Conservation (phyloP, 2,329 filamentous ascomycete genomes). For the Grosmannia serpens region DNA sequence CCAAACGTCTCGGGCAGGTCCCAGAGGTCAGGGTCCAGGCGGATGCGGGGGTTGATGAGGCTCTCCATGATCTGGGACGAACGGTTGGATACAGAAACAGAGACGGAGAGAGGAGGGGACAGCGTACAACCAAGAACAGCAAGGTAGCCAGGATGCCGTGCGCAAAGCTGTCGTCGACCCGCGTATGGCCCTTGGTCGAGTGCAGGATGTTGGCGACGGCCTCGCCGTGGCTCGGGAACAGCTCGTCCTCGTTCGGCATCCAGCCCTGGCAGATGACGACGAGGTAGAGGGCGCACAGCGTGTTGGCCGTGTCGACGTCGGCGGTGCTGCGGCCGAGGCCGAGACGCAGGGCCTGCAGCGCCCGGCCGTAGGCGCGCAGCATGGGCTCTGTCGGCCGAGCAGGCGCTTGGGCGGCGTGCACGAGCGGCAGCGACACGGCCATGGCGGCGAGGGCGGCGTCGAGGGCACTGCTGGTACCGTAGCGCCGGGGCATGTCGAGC, state of each 20-base stretch:
- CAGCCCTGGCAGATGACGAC: slow-evolving; percentile 9
- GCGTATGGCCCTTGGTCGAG: background rate
- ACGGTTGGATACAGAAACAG: no score
- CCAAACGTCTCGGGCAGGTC: background rate
- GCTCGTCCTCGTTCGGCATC: slow-evolving; percentile 2
- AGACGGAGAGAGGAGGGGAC: background rate
- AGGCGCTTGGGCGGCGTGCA: background rate
- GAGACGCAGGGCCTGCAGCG: slow-evolving; percentile 3
- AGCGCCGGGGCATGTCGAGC: slow-evolving; percentile 6
- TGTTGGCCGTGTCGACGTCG: background rate
- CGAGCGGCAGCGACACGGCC: background rate
- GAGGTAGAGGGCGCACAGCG: slow-evolving; percentile 9
- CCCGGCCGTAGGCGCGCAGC: slow-evolving; percentile 6
- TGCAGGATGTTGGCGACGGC: slow-evolving; percentile 6
- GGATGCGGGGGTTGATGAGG: slow-evolving; percentile 9
- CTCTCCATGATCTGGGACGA: slow-evolving; percentile 7
- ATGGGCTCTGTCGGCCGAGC: slow-evolving; percentile 5
- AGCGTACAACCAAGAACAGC: slow-evolving; percentile 5
- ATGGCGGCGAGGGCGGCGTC: slow-evolving; percentile 7
- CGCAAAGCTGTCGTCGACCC: slow-evolving; percentile 2
- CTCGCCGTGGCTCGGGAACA: slow-evolving; percentile 6
- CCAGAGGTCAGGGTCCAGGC: slow-evolving; percentile 5
- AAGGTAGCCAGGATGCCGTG: slow-evolving; percentile 3
- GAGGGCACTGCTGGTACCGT: slow-evolving; percentile 7
- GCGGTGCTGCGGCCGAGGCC: background rate